These are phyloP conservation scores for Albifimbria verrucaria DNA, from an alignment of 2,329 filamentous ascomycete genomes.

Conservation along the genomic window DNA sequence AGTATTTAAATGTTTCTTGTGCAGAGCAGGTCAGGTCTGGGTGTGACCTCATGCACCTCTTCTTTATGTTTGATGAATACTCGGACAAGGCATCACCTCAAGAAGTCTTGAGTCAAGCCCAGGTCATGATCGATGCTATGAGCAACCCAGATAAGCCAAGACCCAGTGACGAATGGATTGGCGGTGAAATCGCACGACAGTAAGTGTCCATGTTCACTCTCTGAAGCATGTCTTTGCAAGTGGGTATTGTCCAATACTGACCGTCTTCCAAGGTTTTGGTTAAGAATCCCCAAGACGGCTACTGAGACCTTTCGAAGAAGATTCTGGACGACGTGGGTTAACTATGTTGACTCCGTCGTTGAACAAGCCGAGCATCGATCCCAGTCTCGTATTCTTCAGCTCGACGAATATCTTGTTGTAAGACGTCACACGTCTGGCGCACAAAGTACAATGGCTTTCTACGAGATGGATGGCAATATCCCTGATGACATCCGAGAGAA, in stretches of 20 bases:
- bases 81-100: constrained; percentile 10
- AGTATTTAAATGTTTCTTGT: too few species aligned
- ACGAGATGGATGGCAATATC: constrained; percentile 19
- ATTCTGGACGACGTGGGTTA: constrained; percentile 17
- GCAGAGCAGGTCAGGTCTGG: constrained; percentile 13
- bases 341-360: constrained; percentile 19
- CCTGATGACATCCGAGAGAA: constrained; percentile 15
- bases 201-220: too few species aligned
- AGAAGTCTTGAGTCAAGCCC: constrained; percentile 10
- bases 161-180: too few species aligned
- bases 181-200: too few species aligned
- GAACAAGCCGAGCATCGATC: constrained; percentile 18
- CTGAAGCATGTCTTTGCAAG: constrained; percentile 13
- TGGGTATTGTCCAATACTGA: constrained; percentile 13
- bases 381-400: constrained; percentile 9
- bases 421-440: too few species aligned
- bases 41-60: constrained; percentile 15
- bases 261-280: constrained; percentile 16
- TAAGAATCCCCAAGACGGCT: constrained; percentile 9
- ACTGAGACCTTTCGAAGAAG: constrained; percentile 15
- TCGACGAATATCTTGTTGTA: constrained; percentile 22
- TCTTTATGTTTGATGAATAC: constrained; percentile 17
- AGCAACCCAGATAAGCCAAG: constrained; percentile 6
- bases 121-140: constrained; percentile 10
- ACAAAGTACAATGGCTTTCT: too few species aligned